phyloP scores from a whole-genome alignment of 2,329 filamentous ascomycete genomes.

The Trichoderma polysporum region DNA sequence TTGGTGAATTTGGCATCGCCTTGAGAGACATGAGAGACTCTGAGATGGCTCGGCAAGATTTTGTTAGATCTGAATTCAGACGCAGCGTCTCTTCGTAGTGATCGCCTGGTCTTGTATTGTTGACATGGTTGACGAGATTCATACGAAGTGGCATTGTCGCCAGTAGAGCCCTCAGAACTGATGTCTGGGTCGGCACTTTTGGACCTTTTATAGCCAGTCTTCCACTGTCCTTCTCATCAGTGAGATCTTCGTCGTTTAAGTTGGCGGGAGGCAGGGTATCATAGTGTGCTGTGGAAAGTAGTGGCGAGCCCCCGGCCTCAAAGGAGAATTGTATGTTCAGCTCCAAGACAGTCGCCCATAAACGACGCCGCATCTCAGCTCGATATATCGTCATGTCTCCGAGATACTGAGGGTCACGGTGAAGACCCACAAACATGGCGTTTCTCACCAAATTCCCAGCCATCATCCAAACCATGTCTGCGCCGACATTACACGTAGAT shows the following conservation, averaged over 20 bases:
- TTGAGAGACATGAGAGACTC: slow-evolving; percentile 38
- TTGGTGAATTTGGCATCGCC: slow-evolving; percentile 27
- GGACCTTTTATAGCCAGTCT: slow-evolving; percentile 17
- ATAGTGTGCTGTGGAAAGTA: slow-evolving; percentile 47
- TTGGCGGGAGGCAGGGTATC: slow-evolving; percentile 52
- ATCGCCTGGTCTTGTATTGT: slow-evolving; percentile 44
- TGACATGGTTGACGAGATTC: slow-evolving; percentile 45
- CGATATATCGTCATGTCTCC: slow-evolving; percentile 47
- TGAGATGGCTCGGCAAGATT: slow-evolving; percentile 37
- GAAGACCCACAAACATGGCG: slow-evolving; percentile 59
- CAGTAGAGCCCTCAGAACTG: slow-evolving; percentile 48
- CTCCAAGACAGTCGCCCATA: slow-evolving; percentile 59
- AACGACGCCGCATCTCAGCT: slow-evolving; percentile 53
- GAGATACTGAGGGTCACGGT: slow-evolving; percentile 54
- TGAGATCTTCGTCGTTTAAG: slow-evolving; percentile 52
- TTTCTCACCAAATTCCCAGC: slow-evolving; percentile 51
- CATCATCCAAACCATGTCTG: slow-evolving; percentile 54
- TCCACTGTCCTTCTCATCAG: slow-evolving; percentile 35
- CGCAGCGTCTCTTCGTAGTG: slow-evolving; percentile 50
- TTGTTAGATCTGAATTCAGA: slow-evolving; percentile 46
- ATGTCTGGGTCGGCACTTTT: slow-evolving; percentile 43
- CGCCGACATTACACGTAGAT: slow-evolving; percentile 46
- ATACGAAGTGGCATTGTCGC: slow-evolving; percentile 46
- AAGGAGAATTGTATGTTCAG: slow-evolving; percentile 52
- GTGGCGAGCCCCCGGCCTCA: slow-evolving; percentile 50